phyloP scores from a whole-genome alignment of 192 early-diverging fungal species.

The Coemansia sp. region DNA sequence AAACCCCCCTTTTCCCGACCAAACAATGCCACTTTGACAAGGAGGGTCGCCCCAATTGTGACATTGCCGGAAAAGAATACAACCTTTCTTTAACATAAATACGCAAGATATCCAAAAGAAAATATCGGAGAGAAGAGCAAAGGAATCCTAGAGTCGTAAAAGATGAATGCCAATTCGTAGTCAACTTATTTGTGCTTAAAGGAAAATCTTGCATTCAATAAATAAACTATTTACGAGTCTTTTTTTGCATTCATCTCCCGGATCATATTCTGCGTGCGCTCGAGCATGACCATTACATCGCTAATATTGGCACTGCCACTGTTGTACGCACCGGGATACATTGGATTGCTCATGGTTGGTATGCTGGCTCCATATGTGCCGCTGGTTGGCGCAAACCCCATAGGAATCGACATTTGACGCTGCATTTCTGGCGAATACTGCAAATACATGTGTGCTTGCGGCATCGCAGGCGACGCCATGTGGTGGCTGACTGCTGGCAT shows the following conservation, averaged over 20 bases:
- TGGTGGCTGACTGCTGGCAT: slow-evolving; percentile 22
- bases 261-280: slow-evolving; percentile 34
- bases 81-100: not conserved
- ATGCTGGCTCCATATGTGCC: not conserved
- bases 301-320: slow-evolving; percentile 18
- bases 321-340: not conserved
- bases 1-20: not conserved
- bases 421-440: slow-evolving; percentile 12
- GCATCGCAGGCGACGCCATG: slow-evolving; percentile 12
- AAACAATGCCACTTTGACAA: slow-evolving; percentile 8
- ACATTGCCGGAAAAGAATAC: not conserved
- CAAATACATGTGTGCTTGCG: slow-evolving; percentile 18
- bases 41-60: not conserved
- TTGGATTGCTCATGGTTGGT: not conserved
- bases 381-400: not conserved
- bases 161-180: not conserved
- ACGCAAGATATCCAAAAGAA: not conserved
- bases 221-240: slow-evolving; percentile 1
- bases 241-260: slow-evolving; percentile 27
- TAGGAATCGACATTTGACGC: slow-evolving; percentile 14
- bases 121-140: not conserved
- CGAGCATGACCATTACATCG: slow-evolving; percentile 32
- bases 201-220: not conserved
- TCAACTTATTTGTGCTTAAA: not conserved
- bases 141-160: not conserved